Percentiles rank a stretch among this genome's conserved stretches.
Conservation (phyloP, 2,329 filamentous ascomycete genomes). For the Claviceps sp. region DNA sequence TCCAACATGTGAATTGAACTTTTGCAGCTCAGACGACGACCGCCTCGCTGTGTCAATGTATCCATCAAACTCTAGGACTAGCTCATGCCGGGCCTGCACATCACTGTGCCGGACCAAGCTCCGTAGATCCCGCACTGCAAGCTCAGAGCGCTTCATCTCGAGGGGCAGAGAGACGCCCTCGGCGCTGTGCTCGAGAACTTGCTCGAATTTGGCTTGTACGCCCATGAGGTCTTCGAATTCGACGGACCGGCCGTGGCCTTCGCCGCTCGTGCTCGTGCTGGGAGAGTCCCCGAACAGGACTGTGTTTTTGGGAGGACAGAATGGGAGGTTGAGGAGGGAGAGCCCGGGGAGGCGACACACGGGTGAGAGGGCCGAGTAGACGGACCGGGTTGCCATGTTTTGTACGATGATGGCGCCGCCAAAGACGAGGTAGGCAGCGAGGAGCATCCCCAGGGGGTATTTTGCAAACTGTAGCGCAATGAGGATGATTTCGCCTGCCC, state of each 20-base stretch:
- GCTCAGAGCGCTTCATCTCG: conserved; percentile 67
- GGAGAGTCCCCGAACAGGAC: conserved; percentile 5
- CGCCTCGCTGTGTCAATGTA: conserved; percentile 58
- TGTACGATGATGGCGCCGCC: conserved; percentile 45
- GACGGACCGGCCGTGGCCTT: background rate
- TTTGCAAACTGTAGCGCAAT: conserved; percentile 50
- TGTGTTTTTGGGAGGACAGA: conserved; percentile 35
- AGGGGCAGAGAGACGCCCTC: conserved; percentile 55
- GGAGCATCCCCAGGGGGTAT: conserved; percentile 46
- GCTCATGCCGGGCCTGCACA: conserved; percentile 52
- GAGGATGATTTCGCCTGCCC: conserved; percentile 41
- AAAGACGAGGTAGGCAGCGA: conserved; percentile 48
- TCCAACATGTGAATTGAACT: conserved; percentile 66
- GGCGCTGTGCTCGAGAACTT: conserved; percentile 55
- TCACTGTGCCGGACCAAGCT: conserved; percentile 42
- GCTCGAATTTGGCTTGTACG: conserved; percentile 63
- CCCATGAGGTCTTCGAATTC: conserved; percentile 44
- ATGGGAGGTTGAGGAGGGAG: conserved; percentile 46
- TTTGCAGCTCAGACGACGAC: conserved; percentile 53
- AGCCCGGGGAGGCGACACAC: conserved; percentile 57
- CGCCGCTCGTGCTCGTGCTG: conserved; percentile 8
- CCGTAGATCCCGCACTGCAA: conserved; percentile 35
- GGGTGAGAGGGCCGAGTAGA: conserved; percentile 50
- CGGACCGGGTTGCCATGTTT: conserved; percentile 47
- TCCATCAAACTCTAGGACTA: conserved; percentile 61